Percentiles rank a stretch among this genome's conserved stretches.
phyloP scores from a whole-genome alignment of 495 filamentous ascomycete genomes.

The Pseudevernia furfuracea region DNA sequence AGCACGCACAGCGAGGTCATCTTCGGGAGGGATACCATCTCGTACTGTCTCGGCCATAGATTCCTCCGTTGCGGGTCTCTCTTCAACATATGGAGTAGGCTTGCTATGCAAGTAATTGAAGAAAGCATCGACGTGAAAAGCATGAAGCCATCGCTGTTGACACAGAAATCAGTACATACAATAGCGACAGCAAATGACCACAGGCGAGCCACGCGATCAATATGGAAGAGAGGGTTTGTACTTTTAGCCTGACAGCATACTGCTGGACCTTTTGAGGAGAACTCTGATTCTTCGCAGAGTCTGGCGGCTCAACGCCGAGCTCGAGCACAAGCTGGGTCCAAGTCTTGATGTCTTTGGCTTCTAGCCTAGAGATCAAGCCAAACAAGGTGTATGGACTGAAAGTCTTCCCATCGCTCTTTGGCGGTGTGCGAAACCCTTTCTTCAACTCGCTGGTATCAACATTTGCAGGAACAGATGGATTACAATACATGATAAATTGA shows the following conservation, averaged over 20 bases:
- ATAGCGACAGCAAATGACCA: background rate
- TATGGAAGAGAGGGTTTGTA: conserved; percentile 28
- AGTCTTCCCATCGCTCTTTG: conserved; percentile 85
- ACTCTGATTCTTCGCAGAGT: conserved; percentile 78
- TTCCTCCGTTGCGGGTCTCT: conserved; percentile 59
- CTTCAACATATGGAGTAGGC: conserved; percentile 72
- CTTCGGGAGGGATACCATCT: conserved; percentile 83
- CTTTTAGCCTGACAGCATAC: conserved; percentile 90
- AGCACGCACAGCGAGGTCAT: conserved; percentile 85
- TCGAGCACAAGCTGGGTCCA: conserved; percentile 89
- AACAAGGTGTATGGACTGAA: conserved; percentile 81
- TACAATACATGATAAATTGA: conserved; percentile 85
- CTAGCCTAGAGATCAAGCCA: conserved; percentile 73
- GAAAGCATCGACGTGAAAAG: conserved; percentile 95
- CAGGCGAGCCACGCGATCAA: background rate
- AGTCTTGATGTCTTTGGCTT: conserved; percentile 86
- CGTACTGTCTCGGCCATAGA: conserved; percentile 60
- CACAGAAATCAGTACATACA: conserved; percentile 17
- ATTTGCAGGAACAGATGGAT: conserved; percentile 64
- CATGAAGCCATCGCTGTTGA: conserved; percentile 87
- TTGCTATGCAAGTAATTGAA: conserved; percentile 85
- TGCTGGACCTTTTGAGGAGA: conserved; percentile 96
- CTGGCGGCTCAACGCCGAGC: conserved; percentile 83
- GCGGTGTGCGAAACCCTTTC: conserved; percentile 74
- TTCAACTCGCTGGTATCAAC: conserved; percentile 66